A percentile compares a stretch with the other conserved stretches of the same genome.
Conservation (phyloP, 441 rosid genomes). For the Bruguiera hainesii region DNA sequence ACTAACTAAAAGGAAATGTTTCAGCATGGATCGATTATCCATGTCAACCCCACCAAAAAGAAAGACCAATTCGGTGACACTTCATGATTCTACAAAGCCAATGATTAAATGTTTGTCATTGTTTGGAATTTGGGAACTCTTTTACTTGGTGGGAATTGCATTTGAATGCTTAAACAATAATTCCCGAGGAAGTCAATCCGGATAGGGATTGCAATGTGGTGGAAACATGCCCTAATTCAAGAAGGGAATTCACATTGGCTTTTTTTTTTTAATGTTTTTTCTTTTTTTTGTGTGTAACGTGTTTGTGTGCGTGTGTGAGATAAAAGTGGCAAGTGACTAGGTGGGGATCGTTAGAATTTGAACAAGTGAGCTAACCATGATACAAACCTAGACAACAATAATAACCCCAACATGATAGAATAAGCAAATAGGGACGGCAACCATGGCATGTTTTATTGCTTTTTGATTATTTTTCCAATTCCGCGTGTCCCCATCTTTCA, state of each 20-base stretch:
- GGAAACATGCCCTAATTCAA: constrained; percentile 10
- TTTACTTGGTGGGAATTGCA: constrained; percentile 12
- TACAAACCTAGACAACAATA: constrained; percentile 10
- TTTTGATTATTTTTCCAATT: constrained; percentile 17
- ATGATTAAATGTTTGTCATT: constrained; percentile 26
- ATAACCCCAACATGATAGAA: constrained; percentile 22
- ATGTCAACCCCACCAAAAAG: constrained; percentile 33
- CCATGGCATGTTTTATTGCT: constrained; percentile 5
- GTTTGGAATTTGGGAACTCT: constrained; percentile 22
- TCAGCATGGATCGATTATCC: constrained; percentile 27
- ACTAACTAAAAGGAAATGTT: constrained; percentile 15
- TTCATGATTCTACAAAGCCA: constrained; percentile 22
- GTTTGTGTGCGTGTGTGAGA: not conserved
- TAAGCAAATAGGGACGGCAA: constrained; percentile 19
- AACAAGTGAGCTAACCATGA: constrained; percentile 1
- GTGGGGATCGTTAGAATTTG: no score
- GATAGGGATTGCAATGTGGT: constrained; percentile 15
- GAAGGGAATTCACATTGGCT: constrained; percentile 1
- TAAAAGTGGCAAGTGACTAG: no score
- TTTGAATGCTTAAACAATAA: not conserved
- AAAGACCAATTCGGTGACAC: constrained; percentile 15
- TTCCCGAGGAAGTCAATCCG: constrained; percentile 27
- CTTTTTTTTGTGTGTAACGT: not conserved
- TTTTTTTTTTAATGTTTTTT: no score
- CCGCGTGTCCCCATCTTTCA: constrained; percentile 24